Conservation (phyloP, 2,329 filamentous ascomycete genomes). For the Alternaria novae-zelandiae region DNA sequence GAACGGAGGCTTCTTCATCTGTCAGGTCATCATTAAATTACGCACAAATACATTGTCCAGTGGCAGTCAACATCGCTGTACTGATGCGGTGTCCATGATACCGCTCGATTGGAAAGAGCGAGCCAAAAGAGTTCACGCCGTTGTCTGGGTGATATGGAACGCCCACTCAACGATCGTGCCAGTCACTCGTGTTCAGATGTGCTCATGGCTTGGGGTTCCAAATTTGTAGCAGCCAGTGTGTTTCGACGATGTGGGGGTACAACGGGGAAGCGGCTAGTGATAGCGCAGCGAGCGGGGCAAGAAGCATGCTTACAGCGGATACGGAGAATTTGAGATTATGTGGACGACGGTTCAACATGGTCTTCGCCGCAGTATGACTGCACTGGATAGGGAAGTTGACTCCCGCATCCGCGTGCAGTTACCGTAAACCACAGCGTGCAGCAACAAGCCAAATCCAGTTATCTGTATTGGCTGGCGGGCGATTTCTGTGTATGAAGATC, state of each 20-base stretch:
- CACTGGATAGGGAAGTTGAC: neutral
- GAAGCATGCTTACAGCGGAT: neutral
- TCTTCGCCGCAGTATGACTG: neutral
- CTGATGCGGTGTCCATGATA: neutral
- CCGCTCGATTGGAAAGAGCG: neutral
- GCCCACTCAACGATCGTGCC: neutral
- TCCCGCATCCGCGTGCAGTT: neutral
- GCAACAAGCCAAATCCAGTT: neutral
- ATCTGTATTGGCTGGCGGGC: neutral
- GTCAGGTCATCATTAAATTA: neutral
- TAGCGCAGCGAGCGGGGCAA: neutral
- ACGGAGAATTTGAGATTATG: neutral
- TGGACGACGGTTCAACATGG: neutral
- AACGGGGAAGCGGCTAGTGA: neutral
- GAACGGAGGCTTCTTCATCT: neutral
- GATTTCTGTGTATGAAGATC: neutral
- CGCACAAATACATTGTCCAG: neutral
- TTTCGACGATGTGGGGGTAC: neutral
- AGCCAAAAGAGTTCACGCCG: neutral
- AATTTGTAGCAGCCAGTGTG: neutral
- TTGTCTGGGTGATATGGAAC: neutral
- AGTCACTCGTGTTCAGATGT: neutral
- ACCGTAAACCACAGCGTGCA: neutral
- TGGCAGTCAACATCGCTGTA: neutral
- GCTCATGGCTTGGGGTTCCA: neutral